A percentile compares a stretch with the other conserved stretches of the same genome.
Conservation (phyloP, 768 basidiomycete species). For the Pisolithus tinctorius region DNA sequence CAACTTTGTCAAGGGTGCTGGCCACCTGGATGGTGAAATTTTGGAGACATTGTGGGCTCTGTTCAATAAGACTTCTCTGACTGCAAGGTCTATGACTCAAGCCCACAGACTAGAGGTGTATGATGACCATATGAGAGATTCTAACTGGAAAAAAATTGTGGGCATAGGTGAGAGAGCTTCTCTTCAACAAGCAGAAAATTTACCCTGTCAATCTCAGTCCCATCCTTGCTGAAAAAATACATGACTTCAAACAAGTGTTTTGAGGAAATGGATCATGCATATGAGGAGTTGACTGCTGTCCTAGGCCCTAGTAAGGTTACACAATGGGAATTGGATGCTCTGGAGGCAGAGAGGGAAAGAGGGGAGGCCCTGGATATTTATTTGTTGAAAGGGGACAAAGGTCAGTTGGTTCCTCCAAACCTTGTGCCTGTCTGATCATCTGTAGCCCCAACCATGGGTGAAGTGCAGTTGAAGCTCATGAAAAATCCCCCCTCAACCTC, state of each 20-base stretch:
- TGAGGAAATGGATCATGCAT: background rate
- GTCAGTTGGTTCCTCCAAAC: no score
- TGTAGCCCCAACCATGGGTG: no score
- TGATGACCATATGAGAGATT: slow-evolving; percentile 28
- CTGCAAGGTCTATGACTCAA: background rate
- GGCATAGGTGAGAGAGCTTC: slow-evolving; percentile 13
- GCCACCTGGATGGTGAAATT: no score
- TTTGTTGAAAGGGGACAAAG: no score
- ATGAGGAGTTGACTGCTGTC: background rate
- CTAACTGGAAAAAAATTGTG: slow-evolving; percentile 28
- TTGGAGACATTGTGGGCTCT: background rate
- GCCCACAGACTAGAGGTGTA: slow-evolving; percentile 2
- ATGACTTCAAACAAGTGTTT: background rate
- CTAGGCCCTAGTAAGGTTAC: background rate
- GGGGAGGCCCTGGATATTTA: no score
- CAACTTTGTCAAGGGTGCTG: no score
- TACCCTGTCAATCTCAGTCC: background rate
- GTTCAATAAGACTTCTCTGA: background rate
- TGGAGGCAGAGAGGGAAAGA: background rate
- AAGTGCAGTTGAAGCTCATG: no score
- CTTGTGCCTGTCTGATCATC: no score
- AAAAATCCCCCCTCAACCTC: no score
- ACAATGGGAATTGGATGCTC: background rate
- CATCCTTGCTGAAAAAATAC: background rate
- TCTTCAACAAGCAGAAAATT: background rate